Percentiles rank a stretch among this genome's conserved stretches.
These are phyloP conservation scores for Hericium alpestre DNA, from an alignment of 768 basidiomycete species.

Conservation along the genomic window DNA sequence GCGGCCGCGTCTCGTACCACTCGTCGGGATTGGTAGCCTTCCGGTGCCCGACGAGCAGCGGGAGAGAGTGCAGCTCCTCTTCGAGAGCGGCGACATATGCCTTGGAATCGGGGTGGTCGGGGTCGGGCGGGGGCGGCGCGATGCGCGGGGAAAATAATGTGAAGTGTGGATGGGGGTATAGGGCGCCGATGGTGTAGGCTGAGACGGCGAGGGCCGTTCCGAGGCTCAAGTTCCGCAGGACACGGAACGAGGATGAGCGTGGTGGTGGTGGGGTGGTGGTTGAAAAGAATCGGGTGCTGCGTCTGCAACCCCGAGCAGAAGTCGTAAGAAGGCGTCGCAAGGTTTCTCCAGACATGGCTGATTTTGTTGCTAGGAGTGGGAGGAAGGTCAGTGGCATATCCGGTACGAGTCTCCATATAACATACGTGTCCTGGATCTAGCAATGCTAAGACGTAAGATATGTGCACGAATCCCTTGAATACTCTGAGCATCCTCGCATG, in stretches of 20 bases:
- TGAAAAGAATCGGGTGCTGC: neutral
- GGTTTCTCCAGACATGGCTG: too few species aligned
- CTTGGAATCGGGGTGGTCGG: constrained; percentile 47
- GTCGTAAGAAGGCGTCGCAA: too few species aligned
- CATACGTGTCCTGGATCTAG: too few species aligned
- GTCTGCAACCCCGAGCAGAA: too few species aligned
- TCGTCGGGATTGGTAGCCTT: neutral
- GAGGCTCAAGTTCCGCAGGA: constrained; percentile 2
- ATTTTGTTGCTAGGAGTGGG: too few species aligned
- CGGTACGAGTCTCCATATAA: too few species aligned
- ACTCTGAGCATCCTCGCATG: too few species aligned
- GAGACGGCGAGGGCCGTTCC: constrained; percentile 10
- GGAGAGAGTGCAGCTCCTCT: constrained; percentile 51
- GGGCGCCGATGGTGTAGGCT: constrained; percentile 43
- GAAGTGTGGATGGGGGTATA: constrained; percentile 60
- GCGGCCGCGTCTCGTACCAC: constrained; percentile 78
- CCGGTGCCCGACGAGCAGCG: constrained; percentile 44
- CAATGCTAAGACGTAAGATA: too few species aligned
- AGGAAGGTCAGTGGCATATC: too few species aligned
- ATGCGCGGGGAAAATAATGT: constrained; percentile 66
- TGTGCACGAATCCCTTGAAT: too few species aligned
- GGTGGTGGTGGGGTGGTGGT: neutral
- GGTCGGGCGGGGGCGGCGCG: constrained; percentile 60
- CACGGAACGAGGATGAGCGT: neutral
- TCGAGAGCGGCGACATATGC: constrained; percentile 57